A percentile compares a stretch with the other conserved stretches of the same genome.
Conservation (phyloP, 2,329 filamentous ascomycete species). For the Penicillium sp. region DNA sequence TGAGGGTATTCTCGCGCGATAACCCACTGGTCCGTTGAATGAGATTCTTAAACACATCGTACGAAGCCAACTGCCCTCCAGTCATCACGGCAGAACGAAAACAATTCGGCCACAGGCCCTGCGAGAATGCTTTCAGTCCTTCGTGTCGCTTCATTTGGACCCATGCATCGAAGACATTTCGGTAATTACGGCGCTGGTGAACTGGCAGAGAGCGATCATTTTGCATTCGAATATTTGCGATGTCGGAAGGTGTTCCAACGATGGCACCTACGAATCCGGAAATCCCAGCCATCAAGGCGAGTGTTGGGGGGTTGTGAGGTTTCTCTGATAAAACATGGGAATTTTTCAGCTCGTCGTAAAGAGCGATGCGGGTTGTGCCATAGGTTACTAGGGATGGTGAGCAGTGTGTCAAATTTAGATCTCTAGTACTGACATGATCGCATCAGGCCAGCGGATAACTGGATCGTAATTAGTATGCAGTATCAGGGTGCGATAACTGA, state of each 20-base stretch:
- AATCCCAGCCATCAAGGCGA: constrained; percentile 14
- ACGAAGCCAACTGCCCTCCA: constrained; percentile 73
- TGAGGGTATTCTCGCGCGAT: constrained; percentile 60
- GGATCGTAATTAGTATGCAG: neutral
- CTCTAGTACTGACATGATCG: constrained; percentile 14
- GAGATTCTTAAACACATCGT: constrained; percentile 72
- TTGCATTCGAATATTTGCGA: constrained; percentile 26
- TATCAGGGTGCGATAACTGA: neutral
- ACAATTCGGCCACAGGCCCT: constrained; percentile 65
- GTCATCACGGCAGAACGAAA: constrained; percentile 83
- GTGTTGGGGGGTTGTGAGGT: constrained; percentile 6
- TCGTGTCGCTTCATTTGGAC: constrained; percentile 19
- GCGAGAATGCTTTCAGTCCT: constrained; percentile 17
- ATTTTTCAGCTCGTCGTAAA: constrained; percentile 23
- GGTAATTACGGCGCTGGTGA: constrained; percentile 17
- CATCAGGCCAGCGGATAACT: constrained; percentile 23
- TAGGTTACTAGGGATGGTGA: constrained; percentile 20
- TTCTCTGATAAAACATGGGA: constrained; percentile 6
- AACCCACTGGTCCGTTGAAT: constrained; percentile 62
- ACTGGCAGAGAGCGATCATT: constrained; percentile 20
- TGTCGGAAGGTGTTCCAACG: constrained; percentile 22
- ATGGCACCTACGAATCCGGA: constrained; percentile 22
- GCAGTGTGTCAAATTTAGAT: neutral
- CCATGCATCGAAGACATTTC: constrained; percentile 23
- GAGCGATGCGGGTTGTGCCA: constrained; percentile 22